Conservation (phyloP, 1,284 basidiomycete species). For the Takashimella tepidaria region DNA sequence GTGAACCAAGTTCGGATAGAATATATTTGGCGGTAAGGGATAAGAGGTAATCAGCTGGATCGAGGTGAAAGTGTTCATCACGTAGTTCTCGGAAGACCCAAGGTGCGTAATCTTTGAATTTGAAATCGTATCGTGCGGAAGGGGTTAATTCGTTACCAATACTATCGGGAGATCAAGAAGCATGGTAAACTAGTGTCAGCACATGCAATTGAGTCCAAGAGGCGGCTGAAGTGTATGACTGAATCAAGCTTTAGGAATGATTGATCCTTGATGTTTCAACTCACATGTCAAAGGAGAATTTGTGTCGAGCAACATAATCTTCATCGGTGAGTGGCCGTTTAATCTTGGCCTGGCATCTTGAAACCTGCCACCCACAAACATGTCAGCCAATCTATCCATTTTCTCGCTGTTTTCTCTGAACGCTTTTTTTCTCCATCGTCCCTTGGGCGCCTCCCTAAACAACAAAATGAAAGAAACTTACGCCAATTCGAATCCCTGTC, state of each 20-base stretch:
- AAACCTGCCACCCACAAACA: slow-evolving; percentile 60
- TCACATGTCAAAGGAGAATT: slow-evolving; percentile 95
- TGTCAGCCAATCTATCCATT: background rate
- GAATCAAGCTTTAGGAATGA: too few species aligned
- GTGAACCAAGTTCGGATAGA: slow-evolving; percentile 94
- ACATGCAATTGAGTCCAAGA: background rate
- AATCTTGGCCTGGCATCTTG: slow-evolving; percentile 92
- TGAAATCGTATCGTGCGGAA: slow-evolving; percentile 76
- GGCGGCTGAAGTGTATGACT: too few species aligned
- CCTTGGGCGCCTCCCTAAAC: too few species aligned
- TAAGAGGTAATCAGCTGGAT: slow-evolving; percentile 94
- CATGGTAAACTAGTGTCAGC: background rate
- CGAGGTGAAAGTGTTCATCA: slow-evolving; percentile 89
- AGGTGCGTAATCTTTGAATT: slow-evolving; percentile 99
- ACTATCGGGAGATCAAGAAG: slow-evolving; percentile 47
- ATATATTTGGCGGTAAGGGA: slow-evolving; percentile 97
- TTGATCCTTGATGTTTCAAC: too few species aligned
- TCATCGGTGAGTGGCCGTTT: slow-evolving; percentile 75
- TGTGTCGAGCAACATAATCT: slow-evolving; percentile 86
- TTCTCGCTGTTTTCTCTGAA: background rate
- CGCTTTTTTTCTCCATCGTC: background rate
- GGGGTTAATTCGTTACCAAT: slow-evolving; percentile 96
- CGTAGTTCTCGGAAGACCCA: slow-evolving; percentile 95
- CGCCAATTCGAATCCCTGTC: slow-evolving; percentile 92
- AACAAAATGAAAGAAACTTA: too few species aligned